phyloP scores from a whole-genome alignment of 495 filamentous ascomycete genomes.

The Pseudoneurospora amorphoporcata region DNA sequence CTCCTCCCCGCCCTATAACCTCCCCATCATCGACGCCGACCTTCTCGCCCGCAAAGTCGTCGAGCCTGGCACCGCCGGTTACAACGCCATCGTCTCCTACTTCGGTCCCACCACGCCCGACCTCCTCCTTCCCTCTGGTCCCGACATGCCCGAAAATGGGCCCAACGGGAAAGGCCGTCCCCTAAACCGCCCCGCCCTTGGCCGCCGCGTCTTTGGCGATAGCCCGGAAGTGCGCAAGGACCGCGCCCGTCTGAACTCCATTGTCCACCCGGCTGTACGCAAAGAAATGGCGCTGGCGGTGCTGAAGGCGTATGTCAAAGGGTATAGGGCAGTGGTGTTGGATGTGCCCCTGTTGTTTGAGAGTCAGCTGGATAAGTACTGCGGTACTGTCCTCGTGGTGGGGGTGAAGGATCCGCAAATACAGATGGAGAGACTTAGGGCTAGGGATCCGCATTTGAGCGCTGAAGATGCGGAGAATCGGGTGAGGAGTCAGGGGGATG shows the following conservation, averaged over 20 bases:
- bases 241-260: conserved; percentile 67
- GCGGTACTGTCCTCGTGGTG: conserved; percentile 76
- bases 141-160: conserved; percentile 32
- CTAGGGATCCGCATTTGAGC: conserved; percentile 60
- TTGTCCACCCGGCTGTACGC: conserved; percentile 81
- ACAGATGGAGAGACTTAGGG: conserved; percentile 68
- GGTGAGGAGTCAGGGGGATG: conserved; percentile 74
- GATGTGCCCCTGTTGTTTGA: conserved; percentile 92
- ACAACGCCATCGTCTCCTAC: conserved; percentile 65
- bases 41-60: conserved; percentile 82
- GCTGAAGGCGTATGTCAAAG: conserved; percentile 52
- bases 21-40: conserved; percentile 95
- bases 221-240: conserved; percentile 53
- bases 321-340: conserved; percentile 79
- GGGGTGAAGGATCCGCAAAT: conserved; percentile 60
- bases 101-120: conserved; percentile 77
- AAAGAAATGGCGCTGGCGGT: conserved; percentile 63
- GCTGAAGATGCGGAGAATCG: conserved; percentile 72
- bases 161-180: conserved; percentile 47
- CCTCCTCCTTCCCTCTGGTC: conserved; percentile 50
- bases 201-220: conserved; percentile 73
- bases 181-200: conserved; percentile 78
- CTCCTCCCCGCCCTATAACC: conserved; percentile 62
- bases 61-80: conserved; percentile 75
- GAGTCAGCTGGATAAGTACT: conserved; percentile 64